These are phyloP conservation scores for Apocynum venetum DNA, from an alignment of 257 asterid species.

Conservation along the genomic window DNA sequence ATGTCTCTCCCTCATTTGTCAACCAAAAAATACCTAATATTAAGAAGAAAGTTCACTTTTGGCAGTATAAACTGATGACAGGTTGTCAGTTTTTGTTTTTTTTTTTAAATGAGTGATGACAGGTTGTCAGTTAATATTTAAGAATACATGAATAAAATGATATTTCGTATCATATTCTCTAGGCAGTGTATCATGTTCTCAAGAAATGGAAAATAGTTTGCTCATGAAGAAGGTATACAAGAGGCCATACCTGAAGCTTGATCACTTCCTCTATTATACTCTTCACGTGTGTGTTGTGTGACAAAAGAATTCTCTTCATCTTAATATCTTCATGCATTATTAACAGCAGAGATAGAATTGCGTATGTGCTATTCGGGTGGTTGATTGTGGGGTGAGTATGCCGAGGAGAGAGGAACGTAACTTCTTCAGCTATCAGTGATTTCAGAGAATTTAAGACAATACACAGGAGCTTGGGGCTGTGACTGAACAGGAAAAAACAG, in stretches of 20 bases:
- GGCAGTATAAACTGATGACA: background rate
- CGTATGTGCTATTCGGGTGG: conserved; percentile 30
- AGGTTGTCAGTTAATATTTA: background rate
- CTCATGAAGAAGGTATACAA: conserved; percentile 12
- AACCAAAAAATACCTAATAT: too few relatives aligned
- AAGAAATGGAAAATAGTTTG: conserved; percentile 2
- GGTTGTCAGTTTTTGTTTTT: background rate
- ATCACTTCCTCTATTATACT: conserved; percentile 32
- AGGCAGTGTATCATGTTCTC: background rate
- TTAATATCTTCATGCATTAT: conserved; percentile 51
- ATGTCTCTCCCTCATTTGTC: too few relatives aligned
- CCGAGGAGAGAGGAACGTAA: conserved; percentile 25
- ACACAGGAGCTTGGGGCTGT: conserved; percentile 42
- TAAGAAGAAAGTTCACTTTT: background rate
- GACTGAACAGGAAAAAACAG: conserved; percentile 47
- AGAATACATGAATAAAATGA: background rate
- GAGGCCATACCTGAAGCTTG: conserved; percentile 43
- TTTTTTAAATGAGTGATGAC: background rate
- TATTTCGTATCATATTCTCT: background rate
- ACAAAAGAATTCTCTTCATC: conserved; percentile 38
- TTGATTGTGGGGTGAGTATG: conserved; percentile 20
- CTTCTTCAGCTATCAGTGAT: conserved; percentile 42
- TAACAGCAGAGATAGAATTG: conserved; percentile 38
- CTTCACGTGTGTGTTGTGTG: conserved; percentile 40
- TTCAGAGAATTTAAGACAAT: conserved; percentile 44